Evolutionary conservation across 805 yeast species (phyloP), one percentile per base, ranked within the genome.

Genomic region (Kodamaea kakaduensis): DNA sequence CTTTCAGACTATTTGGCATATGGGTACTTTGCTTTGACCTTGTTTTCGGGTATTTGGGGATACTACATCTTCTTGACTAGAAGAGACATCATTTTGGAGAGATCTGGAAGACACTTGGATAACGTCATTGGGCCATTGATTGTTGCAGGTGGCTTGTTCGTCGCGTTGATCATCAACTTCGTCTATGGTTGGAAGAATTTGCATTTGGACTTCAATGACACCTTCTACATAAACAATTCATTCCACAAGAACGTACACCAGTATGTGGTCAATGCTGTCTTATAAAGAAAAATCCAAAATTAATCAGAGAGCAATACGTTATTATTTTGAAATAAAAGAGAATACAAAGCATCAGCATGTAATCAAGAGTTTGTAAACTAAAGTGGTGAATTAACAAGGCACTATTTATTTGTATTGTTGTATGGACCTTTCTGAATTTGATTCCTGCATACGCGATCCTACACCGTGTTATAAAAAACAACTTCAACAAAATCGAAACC

Each of bases 11-110:
- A 61, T 35, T 64, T 89, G 48, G 95, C 97, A 0, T 85, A 84
- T 57, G 56, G 78, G 27, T 83, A 89, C 64, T 89, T 90, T 58
- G 81, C 61, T 0, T 67, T 93, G 48, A 87, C 97, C 0, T 46
- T 90, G 14, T 88, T 89, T 56, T 71, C 87, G 27, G 90, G 95
- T 29, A 47, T 77, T 17, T 90, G 98, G 98, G 95, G 95, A 17
- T 90, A 87, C 61, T 71, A 66, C 42, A 77, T 84, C 36, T 90
- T 84, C 61, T 62, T 77, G 54, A 71, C 67, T 46, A 76, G 98
- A 55, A 67, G 89, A 45, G 70, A 69, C 21, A 71, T 81, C 37
- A 93, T 90, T 55, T 76, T 71, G 56, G 80, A 78, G 56, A 78
- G 97, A 59, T 82, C 88, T 17, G 94, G 90, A 33, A 75, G 74